Conservation (phyloP, 768 basidiomycete species). For the Phaeotremella fagi region DNA sequence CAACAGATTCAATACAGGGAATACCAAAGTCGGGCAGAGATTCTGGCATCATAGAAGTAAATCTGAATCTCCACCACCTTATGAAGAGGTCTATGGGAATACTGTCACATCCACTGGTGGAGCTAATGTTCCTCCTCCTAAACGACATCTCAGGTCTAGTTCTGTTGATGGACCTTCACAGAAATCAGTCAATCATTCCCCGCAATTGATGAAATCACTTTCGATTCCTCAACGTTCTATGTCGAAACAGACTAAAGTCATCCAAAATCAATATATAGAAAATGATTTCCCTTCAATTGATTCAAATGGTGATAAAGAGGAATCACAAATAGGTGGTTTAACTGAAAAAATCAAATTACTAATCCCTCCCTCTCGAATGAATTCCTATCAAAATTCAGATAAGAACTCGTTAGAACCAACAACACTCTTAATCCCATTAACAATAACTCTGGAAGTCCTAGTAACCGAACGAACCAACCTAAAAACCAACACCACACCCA, state of each 20-base stretch:
- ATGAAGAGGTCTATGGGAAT: too few species aligned
- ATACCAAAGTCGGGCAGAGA: too few species aligned
- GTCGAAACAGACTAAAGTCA: too few species aligned
- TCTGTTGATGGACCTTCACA: neutral
- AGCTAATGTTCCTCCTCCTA: neutral
- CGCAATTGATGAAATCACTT: too few species aligned
- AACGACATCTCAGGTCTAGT: neutral
- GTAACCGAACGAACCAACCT: conserved; percentile 23
- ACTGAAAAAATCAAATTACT: neutral
- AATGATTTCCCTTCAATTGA: too few species aligned
- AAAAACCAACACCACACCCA: neutral
- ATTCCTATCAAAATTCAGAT: neutral
- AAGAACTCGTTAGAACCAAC: conserved; percentile 13
- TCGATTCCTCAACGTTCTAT: too few species aligned
- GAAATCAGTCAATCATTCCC: too few species aligned
- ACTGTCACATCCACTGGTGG: too few species aligned
- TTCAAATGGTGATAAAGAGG: neutral
- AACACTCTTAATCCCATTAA: conserved; percentile 19
- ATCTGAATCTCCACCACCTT: too few species aligned
- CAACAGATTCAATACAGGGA: too few species aligned
- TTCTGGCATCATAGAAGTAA: too few species aligned
- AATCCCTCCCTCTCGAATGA: neutral
- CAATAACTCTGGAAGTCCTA: conserved; percentile 34
- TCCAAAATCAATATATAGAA: too few species aligned
- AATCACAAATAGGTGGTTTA: neutral